Conservation (phyloP, 495 filamentous ascomycete species). For the Trypethelium eluteriae region DNA sequence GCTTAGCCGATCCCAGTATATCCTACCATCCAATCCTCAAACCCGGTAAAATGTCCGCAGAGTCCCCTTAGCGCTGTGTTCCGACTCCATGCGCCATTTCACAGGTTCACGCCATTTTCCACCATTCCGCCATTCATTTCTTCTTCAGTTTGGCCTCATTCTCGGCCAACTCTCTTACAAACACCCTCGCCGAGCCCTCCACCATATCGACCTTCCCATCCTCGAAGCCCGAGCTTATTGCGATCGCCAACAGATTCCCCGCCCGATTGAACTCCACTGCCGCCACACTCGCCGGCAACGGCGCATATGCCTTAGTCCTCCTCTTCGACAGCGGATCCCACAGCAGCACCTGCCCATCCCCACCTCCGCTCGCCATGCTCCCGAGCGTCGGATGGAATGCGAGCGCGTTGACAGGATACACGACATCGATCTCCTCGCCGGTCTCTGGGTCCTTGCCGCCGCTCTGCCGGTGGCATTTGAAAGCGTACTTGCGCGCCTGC, state of each 20-base stretch:
- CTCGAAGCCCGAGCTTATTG: conserved; percentile 83
- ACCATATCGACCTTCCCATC: conserved; percentile 72
- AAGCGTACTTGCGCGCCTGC: conserved; percentile 90
- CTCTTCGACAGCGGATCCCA: conserved; percentile 94
- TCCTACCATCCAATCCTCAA: background rate
- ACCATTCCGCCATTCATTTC: background rate
- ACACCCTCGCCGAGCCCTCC: conserved; percentile 65
- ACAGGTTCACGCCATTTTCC: background rate
- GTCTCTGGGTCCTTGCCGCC: conserved; percentile 27
- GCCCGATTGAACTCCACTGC: conserved; percentile 68
- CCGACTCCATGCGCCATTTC: background rate
- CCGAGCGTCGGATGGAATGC: conserved; percentile 86
- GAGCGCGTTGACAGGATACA: conserved; percentile 91
- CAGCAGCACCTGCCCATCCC: conserved; percentile 86
- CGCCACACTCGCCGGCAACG: conserved; percentile 68
- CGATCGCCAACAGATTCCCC: conserved; percentile 78
- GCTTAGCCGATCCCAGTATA: background rate
- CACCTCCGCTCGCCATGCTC: conserved; percentile 87
- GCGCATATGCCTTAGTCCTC: conserved; percentile 82
- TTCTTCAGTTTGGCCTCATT: conserved; percentile 79
- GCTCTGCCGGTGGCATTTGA: conserved; percentile 87
- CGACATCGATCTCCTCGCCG: conserved; percentile 59
- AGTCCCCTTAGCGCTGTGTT: background rate
- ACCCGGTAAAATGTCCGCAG: background rate
- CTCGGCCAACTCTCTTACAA: conserved; percentile 73